Base-by-base conservation (phyloP, 345 rosid genomes). In the Acer negundo region DNA sequence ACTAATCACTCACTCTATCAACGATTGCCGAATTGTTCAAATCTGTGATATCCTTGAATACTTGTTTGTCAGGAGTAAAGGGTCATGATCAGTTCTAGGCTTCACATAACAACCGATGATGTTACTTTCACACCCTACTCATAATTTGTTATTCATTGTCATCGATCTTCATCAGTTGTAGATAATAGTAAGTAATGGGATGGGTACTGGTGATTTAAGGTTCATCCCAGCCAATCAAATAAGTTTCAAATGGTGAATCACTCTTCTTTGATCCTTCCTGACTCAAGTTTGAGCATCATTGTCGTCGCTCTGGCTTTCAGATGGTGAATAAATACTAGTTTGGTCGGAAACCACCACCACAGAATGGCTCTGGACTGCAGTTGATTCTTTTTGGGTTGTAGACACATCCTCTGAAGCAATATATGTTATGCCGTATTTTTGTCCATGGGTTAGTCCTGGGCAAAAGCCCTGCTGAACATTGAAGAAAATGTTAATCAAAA, bases 361-460 rank as follows among this genome's bases (percentile, higher is more conserved):
- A 1, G 91, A 73, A 24, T 82, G 82, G 49, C 84, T 85, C 28
- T 75, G 79, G 72, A 80, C 67, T 11, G n/a, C 67, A 3, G 64
- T 80, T 38, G 79, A 77, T 73, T 87, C 82, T 28, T 53, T 73
- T 56, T 28, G 82, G 44, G 68, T 80, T 65, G 74, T 38, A 40
- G 67, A 72, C 69, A 56, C 79, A 80, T 81, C 85, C 74, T 81
- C 80, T 49, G 90, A 75, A 59, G 86, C 70, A 58, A 67, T 22
- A 77, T 92, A 89, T n/a, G 84, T 85, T 72, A 96, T 83, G 62
- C 98, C 91, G 67, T 91, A 94, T 80, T 84, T 94, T 79, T 92
- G 97, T 51, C 89, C 97, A 73, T 96, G 94, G 24, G 92, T 84
- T 78, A 91, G 86, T 77, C 98, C 91, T 40, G 94, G 92, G 69